Conservation (phyloP, 2,329 filamentous ascomycete species). For the Colletotrichum sp. region DNA sequence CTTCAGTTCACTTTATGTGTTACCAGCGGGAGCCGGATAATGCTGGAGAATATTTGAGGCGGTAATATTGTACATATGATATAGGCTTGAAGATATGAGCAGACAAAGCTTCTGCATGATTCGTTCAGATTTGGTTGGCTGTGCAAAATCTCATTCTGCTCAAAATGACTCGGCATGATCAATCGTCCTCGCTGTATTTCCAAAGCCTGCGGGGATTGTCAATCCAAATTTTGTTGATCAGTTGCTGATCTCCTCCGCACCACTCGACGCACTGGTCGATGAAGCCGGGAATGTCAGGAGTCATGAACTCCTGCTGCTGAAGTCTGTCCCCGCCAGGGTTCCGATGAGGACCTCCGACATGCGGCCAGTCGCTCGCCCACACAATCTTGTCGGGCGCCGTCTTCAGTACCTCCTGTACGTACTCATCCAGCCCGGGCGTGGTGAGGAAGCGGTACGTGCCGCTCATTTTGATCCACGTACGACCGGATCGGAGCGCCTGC, state of each 20-base stretch:
- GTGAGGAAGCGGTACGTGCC: not conserved
- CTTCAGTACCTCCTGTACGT: not conserved
- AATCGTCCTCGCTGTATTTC: not conserved
- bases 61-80: not conserved
- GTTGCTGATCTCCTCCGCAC: not conserved
- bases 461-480: not conserved
- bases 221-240: not conserved
- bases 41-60: not conserved
- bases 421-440: not conserved
- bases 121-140: not conserved
- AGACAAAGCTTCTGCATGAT: not conserved
- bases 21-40: not conserved
- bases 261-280: not conserved
- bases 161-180: not conserved
- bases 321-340: not conserved
- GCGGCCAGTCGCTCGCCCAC: constrained; percentile 15
- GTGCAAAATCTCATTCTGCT: not conserved
- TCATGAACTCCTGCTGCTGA: not conserved
- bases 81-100: not conserved
- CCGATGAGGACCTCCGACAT: not conserved
- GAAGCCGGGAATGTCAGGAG: not conserved
- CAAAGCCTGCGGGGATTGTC: not conserved
- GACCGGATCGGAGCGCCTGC: not conserved
- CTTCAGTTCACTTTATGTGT: not conserved
- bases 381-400: constrained; percentile 7